Evolutionary conservation across 306 rosid species (phyloP).

Genomic region (Abrus pulchellus): DNA sequence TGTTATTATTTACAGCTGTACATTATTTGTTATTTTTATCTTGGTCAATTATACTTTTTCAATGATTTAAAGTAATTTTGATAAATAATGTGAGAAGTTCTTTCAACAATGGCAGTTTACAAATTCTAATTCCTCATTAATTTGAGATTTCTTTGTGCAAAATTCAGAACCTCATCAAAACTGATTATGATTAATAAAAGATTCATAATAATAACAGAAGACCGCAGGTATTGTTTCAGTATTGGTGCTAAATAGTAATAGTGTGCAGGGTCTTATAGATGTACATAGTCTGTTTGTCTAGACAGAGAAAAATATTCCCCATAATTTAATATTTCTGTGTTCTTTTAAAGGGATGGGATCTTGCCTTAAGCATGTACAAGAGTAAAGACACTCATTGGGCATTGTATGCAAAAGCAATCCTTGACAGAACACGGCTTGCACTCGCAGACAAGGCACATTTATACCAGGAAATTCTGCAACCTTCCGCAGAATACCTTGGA

Average conservation of each 20-base stretch:
- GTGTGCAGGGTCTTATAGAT: conserved; percentile 34
- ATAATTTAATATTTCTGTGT: conserved; percentile 46
- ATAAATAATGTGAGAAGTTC: conserved; percentile 10
- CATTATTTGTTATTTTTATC: conserved; percentile 7
- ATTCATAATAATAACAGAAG: conserved; percentile 33
- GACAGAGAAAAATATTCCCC: conserved; percentile 29
- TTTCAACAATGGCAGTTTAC: conserved; percentile 8
- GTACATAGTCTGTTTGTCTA: conserved; percentile 14
- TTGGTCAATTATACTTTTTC: conserved; percentile 16
- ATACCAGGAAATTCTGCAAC: conserved; percentile 84
- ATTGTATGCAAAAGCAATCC: conserved; percentile 88
- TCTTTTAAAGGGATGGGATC: conserved; percentile 87
- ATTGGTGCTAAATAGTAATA: conserved; percentile 32
- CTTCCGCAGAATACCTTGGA: conserved; percentile 97
- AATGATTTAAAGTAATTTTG: conserved; percentile 17
- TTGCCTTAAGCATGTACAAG: conserved; percentile 72
- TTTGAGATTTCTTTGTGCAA: conserved; percentile 28
- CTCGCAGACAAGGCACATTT: conserved; percentile 88
- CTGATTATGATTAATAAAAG: conserved; percentile 24
- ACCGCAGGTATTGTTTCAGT: conserved; percentile 21
- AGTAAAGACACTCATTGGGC: conserved; percentile 81
- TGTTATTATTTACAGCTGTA: conserved; percentile 27
- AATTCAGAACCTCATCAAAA: conserved; percentile 16
- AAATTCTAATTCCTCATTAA: conserved; percentile 5
- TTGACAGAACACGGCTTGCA: conserved; percentile 96